Percentiles rank a stretch among this genome's conserved stretches.
phyloP scores from a whole-genome alignment of 176 grass and related monocot genomes.

The Elymus sibiricus region DNA sequence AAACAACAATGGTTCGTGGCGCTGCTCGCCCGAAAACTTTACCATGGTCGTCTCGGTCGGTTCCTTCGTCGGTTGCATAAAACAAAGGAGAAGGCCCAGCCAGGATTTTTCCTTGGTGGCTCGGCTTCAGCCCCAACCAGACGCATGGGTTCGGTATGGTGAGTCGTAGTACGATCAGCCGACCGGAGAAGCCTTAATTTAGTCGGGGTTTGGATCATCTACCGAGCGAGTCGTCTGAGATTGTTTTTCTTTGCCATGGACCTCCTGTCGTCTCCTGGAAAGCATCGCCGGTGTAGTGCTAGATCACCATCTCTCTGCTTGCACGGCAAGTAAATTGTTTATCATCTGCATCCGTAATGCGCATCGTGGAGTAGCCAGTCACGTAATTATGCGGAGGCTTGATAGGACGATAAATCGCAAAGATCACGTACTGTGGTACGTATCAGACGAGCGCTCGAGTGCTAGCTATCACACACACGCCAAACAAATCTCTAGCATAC shows the following conservation, averaged over 20 bases:
- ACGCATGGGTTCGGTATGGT: background rate
- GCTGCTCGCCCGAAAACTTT: background rate
- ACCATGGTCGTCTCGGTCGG: background rate
- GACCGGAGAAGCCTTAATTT: conserved; percentile 1
- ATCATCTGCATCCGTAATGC: background rate
- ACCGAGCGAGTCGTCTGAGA: background rate
- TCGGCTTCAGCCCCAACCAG: background rate
- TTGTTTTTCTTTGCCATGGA: background rate
- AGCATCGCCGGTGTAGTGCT: conserved; percentile 13
- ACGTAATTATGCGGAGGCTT: no score
- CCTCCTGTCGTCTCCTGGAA: conserved; percentile 34
- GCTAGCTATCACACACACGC: no score
- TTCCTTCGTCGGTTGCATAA: conserved; percentile 20
- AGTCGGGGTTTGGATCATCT: conserved; percentile 15
- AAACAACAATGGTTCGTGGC: conserved; percentile 20
- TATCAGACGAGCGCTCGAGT: no score
- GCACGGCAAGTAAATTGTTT: conserved; percentile 18
- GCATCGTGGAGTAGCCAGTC: background rate
- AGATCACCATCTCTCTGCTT: background rate
- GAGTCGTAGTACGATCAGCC: background rate
- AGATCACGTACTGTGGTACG: no score
- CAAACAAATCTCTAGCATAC: no score
- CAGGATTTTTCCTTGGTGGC: background rate
- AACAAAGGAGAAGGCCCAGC: background rate
- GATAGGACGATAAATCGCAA: no score